Conservation (phyloP, 2,329 filamentous ascomycete species). For the Gremmenia infestans region DNA sequence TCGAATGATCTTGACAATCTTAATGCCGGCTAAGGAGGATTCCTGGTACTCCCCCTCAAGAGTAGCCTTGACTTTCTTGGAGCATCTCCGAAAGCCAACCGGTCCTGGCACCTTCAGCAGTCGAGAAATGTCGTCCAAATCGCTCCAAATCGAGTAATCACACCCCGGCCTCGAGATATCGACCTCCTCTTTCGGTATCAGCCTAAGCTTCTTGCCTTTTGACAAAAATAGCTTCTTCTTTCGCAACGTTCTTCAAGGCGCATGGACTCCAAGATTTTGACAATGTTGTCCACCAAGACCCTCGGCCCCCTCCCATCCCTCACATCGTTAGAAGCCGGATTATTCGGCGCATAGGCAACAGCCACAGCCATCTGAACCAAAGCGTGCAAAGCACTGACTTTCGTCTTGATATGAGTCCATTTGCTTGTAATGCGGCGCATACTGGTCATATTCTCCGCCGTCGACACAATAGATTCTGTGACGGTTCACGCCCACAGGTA, state of each 20-base stretch:
- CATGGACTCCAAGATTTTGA: slow-evolving; percentile 2
- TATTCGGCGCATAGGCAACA: slow-evolving; percentile 3
- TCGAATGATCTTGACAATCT: slow-evolving; percentile 7
- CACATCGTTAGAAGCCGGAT: background rate
- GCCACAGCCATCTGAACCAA: slow-evolving; percentile 9
- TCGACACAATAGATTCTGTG: background rate
- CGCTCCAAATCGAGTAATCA: slow-evolving; percentile 6
- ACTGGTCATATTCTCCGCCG: background rate
- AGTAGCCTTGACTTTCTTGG: background rate
- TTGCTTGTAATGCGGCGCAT: background rate
- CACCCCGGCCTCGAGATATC: background rate
- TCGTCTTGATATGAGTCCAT: background rate
- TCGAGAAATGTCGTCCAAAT: slow-evolving; percentile 9
- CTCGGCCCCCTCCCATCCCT: background rate
- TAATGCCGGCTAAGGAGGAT: background rate
- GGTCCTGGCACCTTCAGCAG: slow-evolving; percentile 7
- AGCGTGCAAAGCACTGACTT: slow-evolving; percentile 12
- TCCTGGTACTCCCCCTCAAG: background rate
- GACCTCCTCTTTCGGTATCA: background rate
- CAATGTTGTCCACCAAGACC: slow-evolving; percentile 2
- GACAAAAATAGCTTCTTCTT: slow-evolving; percentile 10
- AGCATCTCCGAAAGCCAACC: slow-evolving; percentile 3
- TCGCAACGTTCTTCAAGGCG: slow-evolving; percentile 3
- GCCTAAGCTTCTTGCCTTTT: slow-evolving; percentile 9
- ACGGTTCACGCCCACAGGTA: background rate